Evolutionary conservation across 179 eudicot species (phyloP), one percentile per base, ranked within the genome.

Genomic region (Silene vulgaris): DNA sequence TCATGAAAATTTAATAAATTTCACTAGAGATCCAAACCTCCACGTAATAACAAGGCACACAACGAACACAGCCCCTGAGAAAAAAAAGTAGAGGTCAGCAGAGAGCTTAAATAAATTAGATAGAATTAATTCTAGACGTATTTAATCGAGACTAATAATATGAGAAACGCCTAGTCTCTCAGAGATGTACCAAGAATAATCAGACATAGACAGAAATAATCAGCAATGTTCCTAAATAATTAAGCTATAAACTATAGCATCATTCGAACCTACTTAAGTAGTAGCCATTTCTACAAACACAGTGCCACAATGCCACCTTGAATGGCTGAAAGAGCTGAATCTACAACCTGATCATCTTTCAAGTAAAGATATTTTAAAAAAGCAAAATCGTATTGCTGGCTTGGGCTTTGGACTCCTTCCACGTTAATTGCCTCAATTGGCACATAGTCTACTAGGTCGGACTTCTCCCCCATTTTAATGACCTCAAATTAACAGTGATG

Each of bases 21-120:
- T 75, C 63, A 63, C 16, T 68, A 71, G 62, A 63, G 62, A 76
- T 70, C 82, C 92, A 50, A 73, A 96, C 99, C 99, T 96, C 87
- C 93, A 93, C 71, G 99, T 90, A 77, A 96, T 90, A 45, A 89
- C 83, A 77, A 87, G 73, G 88, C 98, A 93, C 76, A 96, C 97
- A 72, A 89, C 32, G 80, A 91, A 93, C 75, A 96, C 99, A 14
- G 96, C 96, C 81, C 97, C 99, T 95, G 99, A 83, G 16, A 20
- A 65, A 81, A 45, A 37, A 62, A 37, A 17, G 59, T 57, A 62
- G 65, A 72, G 75, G 52, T 65, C 37, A 72, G 70, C 21, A 62
- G 16, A 32, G 13, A 50, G 32, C 77, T 32, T 13, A 12, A 71
- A 26, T 9, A 54, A 54, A 32, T 65, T 16, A 40, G 35, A 65